Conservation (phyloP, 192 early-diverging fungal genomes). For the Coemansia furcata region DNA sequence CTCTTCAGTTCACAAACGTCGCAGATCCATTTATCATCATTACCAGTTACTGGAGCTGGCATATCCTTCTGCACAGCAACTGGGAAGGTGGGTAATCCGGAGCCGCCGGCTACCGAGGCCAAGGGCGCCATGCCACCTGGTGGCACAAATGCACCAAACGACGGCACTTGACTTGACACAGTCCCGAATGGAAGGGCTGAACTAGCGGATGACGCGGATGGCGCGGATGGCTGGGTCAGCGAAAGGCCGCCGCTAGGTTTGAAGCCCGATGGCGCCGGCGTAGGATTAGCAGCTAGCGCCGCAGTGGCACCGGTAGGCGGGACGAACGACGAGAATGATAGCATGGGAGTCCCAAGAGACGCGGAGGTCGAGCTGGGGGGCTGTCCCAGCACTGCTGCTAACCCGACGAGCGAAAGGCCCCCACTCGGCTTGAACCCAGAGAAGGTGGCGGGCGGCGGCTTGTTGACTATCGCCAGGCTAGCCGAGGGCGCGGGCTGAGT, state of each 20-base stretch:
- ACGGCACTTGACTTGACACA: neutral
- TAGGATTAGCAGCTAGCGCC: neutral
- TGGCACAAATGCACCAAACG: neutral
- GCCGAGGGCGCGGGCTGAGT: neutral
- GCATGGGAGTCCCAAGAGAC: neutral
- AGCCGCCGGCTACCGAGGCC: neutral
- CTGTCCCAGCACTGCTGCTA: neutral
- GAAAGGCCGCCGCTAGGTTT: neutral
- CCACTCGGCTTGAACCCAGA: constrained; percentile 22
- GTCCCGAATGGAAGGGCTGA: neutral
- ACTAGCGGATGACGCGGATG: neutral
- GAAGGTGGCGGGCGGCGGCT: neutral
- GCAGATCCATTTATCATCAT: constrained; percentile 31
- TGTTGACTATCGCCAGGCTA: neutral
- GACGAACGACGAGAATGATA: constrained; percentile 17
- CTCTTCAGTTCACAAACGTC: constrained; percentile 28
- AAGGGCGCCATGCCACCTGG: neutral
- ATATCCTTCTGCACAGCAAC: neutral
- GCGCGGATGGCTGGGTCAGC: neutral
- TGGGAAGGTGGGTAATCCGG: neutral
- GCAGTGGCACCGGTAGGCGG: constrained; percentile 17
- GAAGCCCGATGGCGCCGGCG: neutral
- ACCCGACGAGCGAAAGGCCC: constrained; percentile 9
- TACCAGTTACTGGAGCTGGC: neutral
- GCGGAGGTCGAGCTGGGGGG: neutral